Evolutionary conservation across 73 alveolate species (phyloP), one percentile per base, ranked within the genome.

Genomic region (Paramecium octaurelia): DNA sequence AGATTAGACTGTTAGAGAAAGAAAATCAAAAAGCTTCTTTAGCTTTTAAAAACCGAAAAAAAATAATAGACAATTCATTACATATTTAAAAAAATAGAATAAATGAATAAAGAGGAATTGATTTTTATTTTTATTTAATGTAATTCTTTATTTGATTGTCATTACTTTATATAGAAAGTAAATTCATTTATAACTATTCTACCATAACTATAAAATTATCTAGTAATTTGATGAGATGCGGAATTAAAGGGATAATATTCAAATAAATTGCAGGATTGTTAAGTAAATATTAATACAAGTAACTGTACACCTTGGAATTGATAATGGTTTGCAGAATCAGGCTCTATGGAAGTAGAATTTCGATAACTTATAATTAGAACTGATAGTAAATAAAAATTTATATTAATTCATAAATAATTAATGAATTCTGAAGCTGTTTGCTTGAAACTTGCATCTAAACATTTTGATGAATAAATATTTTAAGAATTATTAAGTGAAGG

Each of bases 401-500:
- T 64, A 64, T 64, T 64, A 64, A 64, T 64, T 23, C 21, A 64
- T 64, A 31, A 54, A 54, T 3, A 54, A n/a, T 54, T 12, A 64
- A 73, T 73, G 87, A 73, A 73, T 73, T 73, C 87, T 29, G 87
- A 73, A 73, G 87, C 87, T 35, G 59, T 73, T 16, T 73, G 87
- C 59, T 43, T 73, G 18, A 73, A 73, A 73, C 59, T 73, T 38
- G 91, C 91, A 3, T 44, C 91, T 31, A 23, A 42, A 44, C 91
- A 80, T 46, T 80, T 42, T 80, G 91, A 46, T 42, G 48, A 80
- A 44, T 59, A 80, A 46, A 18, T 76, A 21, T 9, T 76, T 76
- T 76, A 35, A 76, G 89, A 76, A 31, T 40, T 76, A 76, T 40
- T 76, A 21, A 76, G 24, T 0, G 70, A 36, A 8, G 40, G 48